Conservation (phyloP, 1,139 yeast species). For the Suhomyces wounanorum region DNA sequence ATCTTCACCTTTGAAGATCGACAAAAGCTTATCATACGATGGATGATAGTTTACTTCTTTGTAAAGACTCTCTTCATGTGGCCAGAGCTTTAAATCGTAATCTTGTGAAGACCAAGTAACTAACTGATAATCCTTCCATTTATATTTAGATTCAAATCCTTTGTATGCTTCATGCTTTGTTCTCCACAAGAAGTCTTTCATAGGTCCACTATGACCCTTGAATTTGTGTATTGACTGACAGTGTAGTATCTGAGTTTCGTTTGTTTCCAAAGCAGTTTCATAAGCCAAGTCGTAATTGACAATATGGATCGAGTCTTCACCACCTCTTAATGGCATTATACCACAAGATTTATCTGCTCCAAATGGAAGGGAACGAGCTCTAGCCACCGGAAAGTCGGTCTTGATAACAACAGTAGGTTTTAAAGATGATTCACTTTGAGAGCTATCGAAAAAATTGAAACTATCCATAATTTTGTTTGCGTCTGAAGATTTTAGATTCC, state of each 20-base stretch:
- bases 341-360: constrained; percentile 79
- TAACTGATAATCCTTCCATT: constrained; percentile 81
- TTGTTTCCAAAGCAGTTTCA: constrained; percentile 32
- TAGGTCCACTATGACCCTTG: constrained; percentile 81
- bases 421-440: constrained; percentile 15
- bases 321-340: constrained; percentile 89
- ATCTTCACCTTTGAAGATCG: constrained; percentile 21
- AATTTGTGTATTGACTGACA: constrained; percentile 58
- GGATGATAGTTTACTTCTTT: constrained; percentile 59
- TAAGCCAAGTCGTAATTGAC: constrained; percentile 57
- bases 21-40: constrained; percentile 32
- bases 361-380: constrained; percentile 87
- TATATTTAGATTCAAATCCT: constrained; percentile 45
- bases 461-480: constrained; percentile 20
- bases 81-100: constrained; percentile 83
- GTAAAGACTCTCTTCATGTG: constrained; percentile 60
- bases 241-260: constrained; percentile 30
- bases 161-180: constrained; percentile 46
- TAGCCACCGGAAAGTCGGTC: constrained; percentile 82
- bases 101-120: constrained; percentile 92
- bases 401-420: constrained; percentile 61
- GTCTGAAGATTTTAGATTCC: constrained; percentile 59
- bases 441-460: constrained; percentile 28
- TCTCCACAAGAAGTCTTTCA: constrained; percentile 89
- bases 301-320: constrained; percentile 71